Conservation (phyloP, 257 asterid genomes). For the Echites panduratus region DNA sequence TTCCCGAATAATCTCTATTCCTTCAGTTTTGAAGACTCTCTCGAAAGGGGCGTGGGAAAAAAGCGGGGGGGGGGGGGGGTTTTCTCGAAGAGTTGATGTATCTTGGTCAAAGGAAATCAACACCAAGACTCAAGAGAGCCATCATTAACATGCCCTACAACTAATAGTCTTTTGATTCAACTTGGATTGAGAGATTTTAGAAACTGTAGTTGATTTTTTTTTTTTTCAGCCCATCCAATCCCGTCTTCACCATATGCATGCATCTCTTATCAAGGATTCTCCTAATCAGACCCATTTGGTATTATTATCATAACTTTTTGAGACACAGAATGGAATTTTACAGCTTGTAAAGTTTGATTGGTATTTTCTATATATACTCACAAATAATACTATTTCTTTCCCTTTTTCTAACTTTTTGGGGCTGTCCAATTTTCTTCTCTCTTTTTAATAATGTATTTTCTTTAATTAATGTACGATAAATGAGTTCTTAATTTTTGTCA, state of each 20-base stretch:
- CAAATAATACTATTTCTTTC: background rate
- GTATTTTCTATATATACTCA: background rate
- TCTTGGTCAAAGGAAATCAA: background rate
- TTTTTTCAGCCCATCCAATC: background rate
- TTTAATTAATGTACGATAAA: background rate
- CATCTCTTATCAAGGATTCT: background rate
- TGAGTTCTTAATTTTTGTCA: background rate
- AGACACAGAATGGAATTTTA: slow-evolving; percentile 1
- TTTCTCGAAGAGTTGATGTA: background rate
- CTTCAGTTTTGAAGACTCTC: too few species aligned
- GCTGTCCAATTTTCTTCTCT: too few species aligned
- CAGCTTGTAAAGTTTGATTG: slow-evolving; percentile 21
- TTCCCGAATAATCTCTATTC: too few species aligned
- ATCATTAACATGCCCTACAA: background rate
- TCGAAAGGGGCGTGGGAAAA: too few species aligned
- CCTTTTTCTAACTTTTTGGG: background rate
- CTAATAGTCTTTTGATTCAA: background rate
- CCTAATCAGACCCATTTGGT: background rate
- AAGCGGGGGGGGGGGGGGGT: background rate
- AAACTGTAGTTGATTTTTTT: background rate
- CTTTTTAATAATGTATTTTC: background rate
- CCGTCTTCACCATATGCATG: slow-evolving; percentile 7
- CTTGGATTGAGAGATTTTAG: background rate
- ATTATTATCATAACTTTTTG: slow-evolving; percentile 8
- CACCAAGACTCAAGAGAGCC: background rate